Base-by-base conservation (phyloP, 2,329 filamentous ascomycete genomes). In the Allantophomopsis lycopodina region DNA sequence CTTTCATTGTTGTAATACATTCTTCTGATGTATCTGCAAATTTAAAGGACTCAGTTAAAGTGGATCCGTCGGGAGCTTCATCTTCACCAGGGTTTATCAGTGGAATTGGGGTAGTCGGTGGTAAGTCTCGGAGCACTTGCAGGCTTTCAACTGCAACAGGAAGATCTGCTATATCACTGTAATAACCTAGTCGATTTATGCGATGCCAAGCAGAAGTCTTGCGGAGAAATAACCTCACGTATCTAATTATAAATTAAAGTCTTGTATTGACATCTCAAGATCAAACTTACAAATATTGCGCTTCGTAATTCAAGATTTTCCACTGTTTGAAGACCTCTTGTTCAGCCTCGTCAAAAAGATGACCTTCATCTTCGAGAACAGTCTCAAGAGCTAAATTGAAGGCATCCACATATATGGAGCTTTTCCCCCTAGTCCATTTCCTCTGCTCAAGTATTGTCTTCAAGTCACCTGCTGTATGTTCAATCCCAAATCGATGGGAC, bases 371-470 rank as follows among this genome's bases (percentile, higher is more conserved):
- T 37, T 85, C 78, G 11, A 96, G 62, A 3, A 98, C 91, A 0
- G 85, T 94, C 43, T 89, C 79, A 37, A 98, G 64, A 2, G 89
- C 86, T 12, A 96, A 66, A 53, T 94, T 94, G 66, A 98, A 98
- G 1, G 91, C 91, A 61, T 98, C 91, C 14, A 95, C 86, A 52
- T 98, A 98, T 40, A 98, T 85, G 1, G 88, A 96, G 52, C 79
- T 93, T 55, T 76, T 79, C 0, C 86, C 85, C 51, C 70, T 76
- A 4, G 77, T 60, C 85, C 85, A 94, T 43, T 63, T 71, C 38
- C 65, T 65, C 38, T 75, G 62, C 42, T 68, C 68, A 12, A 81
- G 53, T 7, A 72, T 65, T 31, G 65, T 61, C 45, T 69, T 66
- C 5, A 65, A 53, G 46, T 50, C 40, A 44, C 58, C 52, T 28